Base-by-base conservation (phyloP, 352 stramenopile species). In the Phytopythium aichiense region DNA sequence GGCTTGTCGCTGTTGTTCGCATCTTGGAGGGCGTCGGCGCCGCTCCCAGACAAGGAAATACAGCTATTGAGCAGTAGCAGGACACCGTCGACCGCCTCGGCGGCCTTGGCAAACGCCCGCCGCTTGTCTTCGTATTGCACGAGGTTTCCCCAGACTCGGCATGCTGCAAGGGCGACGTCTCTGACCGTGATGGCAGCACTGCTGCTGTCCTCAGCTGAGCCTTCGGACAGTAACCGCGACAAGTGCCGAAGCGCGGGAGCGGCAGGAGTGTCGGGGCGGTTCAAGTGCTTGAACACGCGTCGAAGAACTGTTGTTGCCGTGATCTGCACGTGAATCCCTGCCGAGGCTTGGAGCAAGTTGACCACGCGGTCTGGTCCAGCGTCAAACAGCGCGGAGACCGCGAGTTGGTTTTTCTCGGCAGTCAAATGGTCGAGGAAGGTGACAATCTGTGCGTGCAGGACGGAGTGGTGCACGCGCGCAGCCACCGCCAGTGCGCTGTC, bases 91-190 rank as follows among this genome's bases (percentile, higher is more conserved):
- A 81, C 64, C 0, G 73, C 73, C 46, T 80, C 68, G 1, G 66
- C 28, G 11, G 76, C 56, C 42, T 76, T 60, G 4, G 76, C 72
- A 42, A 89, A 88, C 9, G 63, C 56, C 6, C 61, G 42, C 4
- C 75, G 76, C 42, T 91, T 89, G 63, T 88, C 78, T n/a, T 77
- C 67, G 52, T 77, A 77, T 23, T 77, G 68, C 16, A 88, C 69
- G 2, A 91, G 66, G 20, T 89, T 91, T 6, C 78, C 76, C 78
- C 79, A 91, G 0, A 88, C 79, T 40, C 81, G 72, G 15, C 67
- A 81, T 0, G 76, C 76, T 3, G 57, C 51, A 0, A 89, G 59
- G 2, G 58, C 65, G 9, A 77, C 16, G 56, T 74, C 59, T 31
- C 55, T 58, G 5, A 51, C 25, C 15, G n/a, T 66, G n/a, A 50